These are phyloP conservation scores for Miscanthus sacchariflorus DNA, from an alignment of 202 grass and related monocot species.

Conservation along the genomic window DNA sequence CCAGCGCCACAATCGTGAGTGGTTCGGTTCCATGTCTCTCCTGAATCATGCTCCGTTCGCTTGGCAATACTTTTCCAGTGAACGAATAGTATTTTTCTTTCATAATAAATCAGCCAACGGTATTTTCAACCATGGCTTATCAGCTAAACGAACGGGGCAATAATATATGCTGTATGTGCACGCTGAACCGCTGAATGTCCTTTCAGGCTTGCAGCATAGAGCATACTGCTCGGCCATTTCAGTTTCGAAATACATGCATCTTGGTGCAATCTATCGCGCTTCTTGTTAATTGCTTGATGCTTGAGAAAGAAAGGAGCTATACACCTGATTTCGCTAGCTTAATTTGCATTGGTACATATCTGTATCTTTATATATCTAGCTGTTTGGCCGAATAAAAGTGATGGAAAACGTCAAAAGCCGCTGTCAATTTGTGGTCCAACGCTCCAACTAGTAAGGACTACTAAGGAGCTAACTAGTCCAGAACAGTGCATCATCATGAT, in stretches of 20 bases:
- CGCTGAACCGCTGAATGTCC: neutral
- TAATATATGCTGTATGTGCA: neutral
- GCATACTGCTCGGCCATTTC: neutral
- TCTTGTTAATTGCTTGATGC: neutral
- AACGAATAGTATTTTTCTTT: too few species aligned
- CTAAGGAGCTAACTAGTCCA: neutral
- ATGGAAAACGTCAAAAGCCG: neutral
- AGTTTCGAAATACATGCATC: neutral
- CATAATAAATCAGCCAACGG: too few species aligned
- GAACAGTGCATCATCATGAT: neutral
- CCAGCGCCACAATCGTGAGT: conserved; percentile 87
- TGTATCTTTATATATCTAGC: neutral
- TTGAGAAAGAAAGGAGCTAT: neutral
- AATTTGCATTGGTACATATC: neutral
- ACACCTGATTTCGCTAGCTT: neutral
- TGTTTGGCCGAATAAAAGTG: neutral
- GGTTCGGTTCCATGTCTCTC: conserved; percentile 48
- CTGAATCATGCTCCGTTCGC: neutral
- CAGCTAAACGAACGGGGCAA: too few species aligned
- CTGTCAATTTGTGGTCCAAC: conserved; percentile 29
- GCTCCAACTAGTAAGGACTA: neutral
- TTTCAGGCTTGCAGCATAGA: neutral
- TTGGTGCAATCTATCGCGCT: neutral
- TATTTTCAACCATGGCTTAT: too few species aligned
- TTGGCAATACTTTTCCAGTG: too few species aligned